Base-by-base conservation (phyloP, 2,329 filamentous ascomycete species). In the Sarocladiaceae sp. region DNA sequence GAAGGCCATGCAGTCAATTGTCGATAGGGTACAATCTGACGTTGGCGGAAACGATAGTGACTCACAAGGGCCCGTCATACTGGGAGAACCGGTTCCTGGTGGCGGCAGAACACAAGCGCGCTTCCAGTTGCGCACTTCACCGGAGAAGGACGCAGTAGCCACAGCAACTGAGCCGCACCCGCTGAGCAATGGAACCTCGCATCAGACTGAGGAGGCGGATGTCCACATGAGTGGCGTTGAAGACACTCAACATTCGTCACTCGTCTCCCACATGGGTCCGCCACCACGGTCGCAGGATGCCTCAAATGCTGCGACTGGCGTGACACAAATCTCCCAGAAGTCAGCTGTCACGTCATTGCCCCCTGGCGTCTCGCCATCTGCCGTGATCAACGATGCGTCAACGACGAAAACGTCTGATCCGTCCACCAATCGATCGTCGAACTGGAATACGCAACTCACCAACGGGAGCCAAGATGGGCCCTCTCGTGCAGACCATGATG, bases 351-450 rank as follows among this genome's bases (percentile, higher is more conserved):
- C 80, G 15, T 71, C 79, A 18, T 66, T 86, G 2, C 79, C 82
- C 1, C 70, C 75, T 0, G 82, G 79, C 3, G 71, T 82, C 51
- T 81, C 80, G 4, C 81, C 81, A 13, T 81, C 78, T 23, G 79
- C 78, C 12, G 67, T 79, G 54, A 72, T 85, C 51, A 97, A 97
- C 61, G 91, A 96, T 62, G 93, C 91, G 2, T 96, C 91, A 2
- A 95, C 92, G 1, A 96, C 92, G n/a, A 94, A 96, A 70, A 92
- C 88, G 2, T 90, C 88, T 1, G 84, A 88, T 55, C 80, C 83
- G 5, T 90, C 87, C 3, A 72, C 74, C 15, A 73, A 76, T 50
- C 85, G 84, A 12, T 84, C 82, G 1, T 83, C 80, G 2, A 78
- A 81, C 57, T 79, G 80, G 65, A 86, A 86, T 64, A 89, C 87